Evolutionary conservation across 805 yeast species (phyloP).

Genomic region (Lipomyces lipofer): DNA sequence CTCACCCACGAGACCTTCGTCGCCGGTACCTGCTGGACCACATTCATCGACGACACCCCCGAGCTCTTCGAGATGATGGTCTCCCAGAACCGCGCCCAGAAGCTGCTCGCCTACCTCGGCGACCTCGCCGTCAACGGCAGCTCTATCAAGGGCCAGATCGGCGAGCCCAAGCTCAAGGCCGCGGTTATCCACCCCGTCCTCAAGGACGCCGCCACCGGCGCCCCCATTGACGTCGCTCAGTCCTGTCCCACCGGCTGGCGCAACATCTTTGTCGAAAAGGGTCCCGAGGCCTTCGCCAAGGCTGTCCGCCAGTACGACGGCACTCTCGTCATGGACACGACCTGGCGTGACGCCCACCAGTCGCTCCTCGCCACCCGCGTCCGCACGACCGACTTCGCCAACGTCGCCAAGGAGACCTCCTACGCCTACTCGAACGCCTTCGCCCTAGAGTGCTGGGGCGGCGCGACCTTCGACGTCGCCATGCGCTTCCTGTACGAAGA

Average conservation of each 20-base stretch:
- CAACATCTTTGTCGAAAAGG: slow-evolving; percentile 76
- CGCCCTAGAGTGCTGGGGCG: slow-evolving; percentile 99
- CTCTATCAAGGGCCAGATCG: slow-evolving; percentile 92
- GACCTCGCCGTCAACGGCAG: slow-evolving; percentile 96
- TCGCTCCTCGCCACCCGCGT: slow-evolving; percentile 96
- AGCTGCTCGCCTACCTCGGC: slow-evolving; percentile 84
- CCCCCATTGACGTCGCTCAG: slow-evolving; percentile 56
- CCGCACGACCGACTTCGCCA: slow-evolving; percentile 85
- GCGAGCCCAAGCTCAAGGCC: slow-evolving; percentile 76
- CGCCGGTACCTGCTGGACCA: slow-evolving; percentile 91
- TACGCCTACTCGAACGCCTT: slow-evolving; percentile 87
- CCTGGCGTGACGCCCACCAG: slow-evolving; percentile 99
- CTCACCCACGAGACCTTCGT: slow-evolving; percentile 88
- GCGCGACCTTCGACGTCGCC: slow-evolving; percentile 98
- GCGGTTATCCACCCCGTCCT: slow-evolving; percentile 77
- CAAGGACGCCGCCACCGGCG: slow-evolving; percentile 61
- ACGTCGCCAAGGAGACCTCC: slow-evolving; percentile 93
- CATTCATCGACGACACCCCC: slow-evolving; percentile 98
- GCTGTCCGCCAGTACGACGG: slow-evolving; percentile 83
- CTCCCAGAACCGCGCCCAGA: slow-evolving; percentile 96
- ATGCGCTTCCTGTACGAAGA: slow-evolving; percentile 98
- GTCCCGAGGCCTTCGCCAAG: slow-evolving; percentile 87
- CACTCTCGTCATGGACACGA: slow-evolving; percentile 93
- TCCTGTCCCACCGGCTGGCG: slow-evolving; percentile 86
- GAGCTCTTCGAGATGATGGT: slow-evolving; percentile 89